Evolutionary conservation across 108 stramenopile genomes (phyloP).

Genomic region (Aureococcus anophagefferens): DNA sequence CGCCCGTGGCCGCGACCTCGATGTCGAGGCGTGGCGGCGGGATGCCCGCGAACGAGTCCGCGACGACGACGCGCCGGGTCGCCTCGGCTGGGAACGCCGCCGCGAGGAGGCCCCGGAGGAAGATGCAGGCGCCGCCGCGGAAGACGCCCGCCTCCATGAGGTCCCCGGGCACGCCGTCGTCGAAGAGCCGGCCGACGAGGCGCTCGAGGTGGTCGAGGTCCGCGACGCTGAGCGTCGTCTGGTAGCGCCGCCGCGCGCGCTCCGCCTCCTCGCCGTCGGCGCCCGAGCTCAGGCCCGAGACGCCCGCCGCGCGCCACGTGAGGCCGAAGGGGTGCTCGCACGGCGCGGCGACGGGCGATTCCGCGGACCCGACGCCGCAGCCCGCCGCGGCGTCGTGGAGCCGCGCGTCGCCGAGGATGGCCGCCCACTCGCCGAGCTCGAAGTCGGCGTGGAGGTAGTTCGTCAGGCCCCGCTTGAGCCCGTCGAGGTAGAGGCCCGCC

Average conservation of each 20-base stretch:
- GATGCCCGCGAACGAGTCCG: constrained; percentile 1
- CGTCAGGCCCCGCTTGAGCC: neutral
- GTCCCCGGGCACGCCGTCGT: neutral
- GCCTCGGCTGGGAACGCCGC: neutral
- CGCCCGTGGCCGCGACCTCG: neutral
- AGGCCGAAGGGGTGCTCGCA: neutral
- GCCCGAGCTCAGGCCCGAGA: neutral
- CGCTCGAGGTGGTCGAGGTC: neutral
- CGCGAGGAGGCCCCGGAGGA: neutral
- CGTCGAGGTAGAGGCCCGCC: neutral
- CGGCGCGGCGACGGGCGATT: too few species aligned
- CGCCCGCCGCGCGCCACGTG: neutral
- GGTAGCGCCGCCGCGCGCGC: neutral
- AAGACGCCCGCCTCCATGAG: constrained; percentile 2
- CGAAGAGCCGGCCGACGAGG: neutral
- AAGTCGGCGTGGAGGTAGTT: neutral
- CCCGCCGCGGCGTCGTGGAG: neutral
- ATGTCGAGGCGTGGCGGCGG: neutral
- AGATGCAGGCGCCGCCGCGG: neutral
- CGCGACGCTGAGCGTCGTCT: neutral
- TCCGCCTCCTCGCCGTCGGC: neutral
- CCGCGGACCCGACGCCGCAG: too few species aligned
- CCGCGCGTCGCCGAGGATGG: neutral
- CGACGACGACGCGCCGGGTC: neutral
- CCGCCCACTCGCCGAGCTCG: neutral